phyloP scores from a whole-genome alignment of 1,139 yeast species.

The Debaryomycetaceae sp. region DNA sequence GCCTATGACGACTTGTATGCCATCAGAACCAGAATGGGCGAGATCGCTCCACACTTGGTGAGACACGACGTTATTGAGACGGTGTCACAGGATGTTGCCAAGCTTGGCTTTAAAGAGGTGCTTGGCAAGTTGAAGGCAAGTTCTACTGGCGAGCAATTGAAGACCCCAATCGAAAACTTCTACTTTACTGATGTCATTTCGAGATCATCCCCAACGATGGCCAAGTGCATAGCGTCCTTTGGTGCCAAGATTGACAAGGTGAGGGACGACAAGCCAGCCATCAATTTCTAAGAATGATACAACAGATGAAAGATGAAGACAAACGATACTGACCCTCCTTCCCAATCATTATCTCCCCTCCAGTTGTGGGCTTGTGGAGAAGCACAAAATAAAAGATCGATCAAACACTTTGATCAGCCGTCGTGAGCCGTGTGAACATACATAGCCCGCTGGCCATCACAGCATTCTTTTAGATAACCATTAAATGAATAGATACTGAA shows the following conservation, averaged over 20 bases:
- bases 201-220: slow-evolving; percentile 88
- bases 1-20: slow-evolving; percentile 76
- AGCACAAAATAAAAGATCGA: slow-evolving; percentile 2
- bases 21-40: slow-evolving; percentile 66
- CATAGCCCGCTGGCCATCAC: too few relatives aligned
- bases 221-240: slow-evolving; percentile 67
- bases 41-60: slow-evolving; percentile 77
- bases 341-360: slow-evolving; percentile 1
- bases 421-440: too few relatives aligned
- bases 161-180: slow-evolving; percentile 75
- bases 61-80: slow-evolving; percentile 76
- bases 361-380: too few relatives aligned
- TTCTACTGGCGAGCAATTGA: slow-evolving; percentile 47
- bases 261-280: slow-evolving; percentile 45
- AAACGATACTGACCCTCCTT: background rate
- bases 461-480: too few relatives aligned
- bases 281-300: slow-evolving; percentile 22
- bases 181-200: slow-evolving; percentile 87
- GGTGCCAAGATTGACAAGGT: slow-evolving; percentile 63
- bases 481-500: too few relatives aligned
- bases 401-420: too few relatives aligned
- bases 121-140: slow-evolving; percentile 20
- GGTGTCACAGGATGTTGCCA: slow-evolving; percentile 53
- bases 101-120: slow-evolving; percentile 53
- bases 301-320: background rate